Conservation (phyloP, 2,329 filamentous ascomycete genomes). For the Dothidotthia symphoricarpi region DNA sequence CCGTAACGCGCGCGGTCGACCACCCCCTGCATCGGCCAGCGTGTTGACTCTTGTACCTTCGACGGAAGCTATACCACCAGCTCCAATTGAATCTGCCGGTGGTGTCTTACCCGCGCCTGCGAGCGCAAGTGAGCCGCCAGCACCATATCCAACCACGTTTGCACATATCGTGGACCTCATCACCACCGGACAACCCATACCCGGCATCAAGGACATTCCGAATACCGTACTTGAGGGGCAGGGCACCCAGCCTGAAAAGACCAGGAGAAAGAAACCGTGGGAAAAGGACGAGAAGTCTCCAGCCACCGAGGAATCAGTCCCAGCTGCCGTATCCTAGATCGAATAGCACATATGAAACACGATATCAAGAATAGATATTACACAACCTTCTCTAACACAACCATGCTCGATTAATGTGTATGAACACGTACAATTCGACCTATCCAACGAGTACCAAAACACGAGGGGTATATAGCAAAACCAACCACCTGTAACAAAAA, state of each 20-base stretch:
- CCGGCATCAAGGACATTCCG: conserved; percentile 84
- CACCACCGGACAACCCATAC: conserved; percentile 76
- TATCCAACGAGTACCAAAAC: too few relatives aligned
- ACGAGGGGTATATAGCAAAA: conserved; percentile 28
- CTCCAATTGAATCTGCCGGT: conserved; percentile 12
- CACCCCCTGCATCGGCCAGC: conserved; percentile 20
- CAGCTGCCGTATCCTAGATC: too few relatives aligned
- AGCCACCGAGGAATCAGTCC: too few relatives aligned
- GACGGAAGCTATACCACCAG: conserved; percentile 8
- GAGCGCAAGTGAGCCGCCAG: conserved; percentile 44
- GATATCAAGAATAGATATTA: too few relatives aligned
- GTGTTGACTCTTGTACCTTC: conserved; percentile 8
- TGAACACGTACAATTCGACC: too few relatives aligned
- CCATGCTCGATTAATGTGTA: too few relatives aligned
- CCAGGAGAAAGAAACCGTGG: conserved; percentile 72
- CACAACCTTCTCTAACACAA: too few relatives aligned
- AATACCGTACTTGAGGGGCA: conserved; percentile 72
- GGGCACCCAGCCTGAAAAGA: conserved; percentile 56
- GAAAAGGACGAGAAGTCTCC: conserved; percentile 57
- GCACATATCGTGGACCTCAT: conserved; percentile 83
- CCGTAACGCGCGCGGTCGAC: conserved; percentile 43
- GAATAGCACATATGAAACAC: too few relatives aligned
- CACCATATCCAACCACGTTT: conserved; percentile 78
- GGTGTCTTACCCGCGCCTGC: conserved; percentile 27
- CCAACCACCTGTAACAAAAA: conserved; percentile 7